These are phyloP conservation scores for Rhododendron henanense DNA, from an alignment of 148 eudicot species.

Conservation along the genomic window DNA sequence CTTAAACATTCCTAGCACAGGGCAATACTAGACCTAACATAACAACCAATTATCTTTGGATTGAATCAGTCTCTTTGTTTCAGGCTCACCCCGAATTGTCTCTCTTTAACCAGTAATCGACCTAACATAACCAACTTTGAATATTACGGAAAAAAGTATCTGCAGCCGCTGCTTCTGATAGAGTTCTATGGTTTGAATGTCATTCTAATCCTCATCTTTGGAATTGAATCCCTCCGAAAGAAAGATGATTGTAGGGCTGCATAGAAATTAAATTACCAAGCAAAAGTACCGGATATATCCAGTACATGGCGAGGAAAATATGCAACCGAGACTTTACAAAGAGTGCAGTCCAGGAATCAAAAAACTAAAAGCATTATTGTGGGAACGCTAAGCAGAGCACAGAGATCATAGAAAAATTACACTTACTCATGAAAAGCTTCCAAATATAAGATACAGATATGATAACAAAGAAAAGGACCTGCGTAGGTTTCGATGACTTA, in stretches of 20 bases:
- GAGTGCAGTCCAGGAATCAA: background rate
- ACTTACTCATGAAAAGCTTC: background rate
- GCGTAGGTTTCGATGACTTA: slow-evolving; percentile 81
- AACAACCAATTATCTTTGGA: background rate
- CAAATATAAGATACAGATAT: slow-evolving; percentile 1
- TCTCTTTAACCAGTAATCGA: background rate
- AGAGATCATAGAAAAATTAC: background rate
- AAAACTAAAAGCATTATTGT: background rate
- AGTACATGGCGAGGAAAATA: background rate
- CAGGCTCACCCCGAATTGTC: background rate
- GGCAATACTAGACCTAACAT: background rate
- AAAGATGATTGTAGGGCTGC: background rate
- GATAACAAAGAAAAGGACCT: slow-evolving; percentile 36
- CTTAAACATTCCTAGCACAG: background rate
- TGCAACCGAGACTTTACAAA: background rate
- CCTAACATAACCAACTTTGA: background rate
- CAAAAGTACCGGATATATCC: background rate
- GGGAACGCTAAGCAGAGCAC: background rate
- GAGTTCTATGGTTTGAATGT: background rate
- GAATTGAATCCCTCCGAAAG: background rate
- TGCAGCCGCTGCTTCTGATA: background rate
- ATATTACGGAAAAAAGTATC: background rate
- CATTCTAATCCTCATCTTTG: background rate
- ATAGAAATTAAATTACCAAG: background rate
- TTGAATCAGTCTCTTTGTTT: background rate